A percentile compares a stretch with the other conserved stretches of the same genome.
Evolutionary conservation across 1,284 basidiomycete species (phyloP).

Genomic region (Cystobasidiaceae sp.): DNA sequence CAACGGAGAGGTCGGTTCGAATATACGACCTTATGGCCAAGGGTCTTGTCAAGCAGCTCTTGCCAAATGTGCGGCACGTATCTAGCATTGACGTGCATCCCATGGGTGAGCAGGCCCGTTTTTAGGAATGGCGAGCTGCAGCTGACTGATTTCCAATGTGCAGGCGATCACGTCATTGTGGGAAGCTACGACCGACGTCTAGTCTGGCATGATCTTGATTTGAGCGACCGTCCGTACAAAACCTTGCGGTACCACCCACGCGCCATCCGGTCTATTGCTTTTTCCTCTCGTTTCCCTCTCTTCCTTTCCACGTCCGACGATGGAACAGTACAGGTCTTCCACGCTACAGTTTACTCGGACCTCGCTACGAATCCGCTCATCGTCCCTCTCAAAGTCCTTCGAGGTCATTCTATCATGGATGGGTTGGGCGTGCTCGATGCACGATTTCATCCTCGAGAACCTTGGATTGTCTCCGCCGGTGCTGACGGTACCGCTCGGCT

Average conservation of each 20-base stretch:
- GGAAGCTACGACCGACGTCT: slow-evolving; percentile 96
- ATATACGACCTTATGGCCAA: slow-evolving; percentile 94
- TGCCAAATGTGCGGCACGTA: slow-evolving; percentile 93
- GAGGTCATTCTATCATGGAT: slow-evolving; percentile 77
- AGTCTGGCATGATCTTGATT: slow-evolving; percentile 97
- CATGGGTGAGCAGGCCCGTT: slow-evolving; percentile 54
- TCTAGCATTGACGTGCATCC: slow-evolving; percentile 94
- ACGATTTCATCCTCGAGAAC: slow-evolving; percentile 80
- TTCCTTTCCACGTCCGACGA: slow-evolving; percentile 96
- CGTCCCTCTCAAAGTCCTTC: slow-evolving; percentile 91
- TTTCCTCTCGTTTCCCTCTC: slow-evolving; percentile 89
- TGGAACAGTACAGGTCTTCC: slow-evolving; percentile 94
- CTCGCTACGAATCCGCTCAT: slow-evolving; percentile 93
- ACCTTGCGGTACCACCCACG: slow-evolving; percentile 90
- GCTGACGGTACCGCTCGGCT: slow-evolving; percentile 84
- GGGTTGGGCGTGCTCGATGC: slow-evolving; percentile 87
- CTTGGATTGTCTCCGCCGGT: slow-evolving; percentile 89
- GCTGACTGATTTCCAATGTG: neutral
- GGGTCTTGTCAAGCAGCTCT: slow-evolving; percentile 83
- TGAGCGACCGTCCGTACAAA: slow-evolving; percentile 93
- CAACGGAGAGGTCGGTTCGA: slow-evolving; percentile 93
- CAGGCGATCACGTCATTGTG: slow-evolving; percentile 80
- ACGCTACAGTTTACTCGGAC: slow-evolving; percentile 87
- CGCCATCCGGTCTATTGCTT: slow-evolving; percentile 83
- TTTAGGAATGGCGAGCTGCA: neutral